phyloP scores from a whole-genome alignment of 306 rosid species.

The Senna siamea region DNA sequence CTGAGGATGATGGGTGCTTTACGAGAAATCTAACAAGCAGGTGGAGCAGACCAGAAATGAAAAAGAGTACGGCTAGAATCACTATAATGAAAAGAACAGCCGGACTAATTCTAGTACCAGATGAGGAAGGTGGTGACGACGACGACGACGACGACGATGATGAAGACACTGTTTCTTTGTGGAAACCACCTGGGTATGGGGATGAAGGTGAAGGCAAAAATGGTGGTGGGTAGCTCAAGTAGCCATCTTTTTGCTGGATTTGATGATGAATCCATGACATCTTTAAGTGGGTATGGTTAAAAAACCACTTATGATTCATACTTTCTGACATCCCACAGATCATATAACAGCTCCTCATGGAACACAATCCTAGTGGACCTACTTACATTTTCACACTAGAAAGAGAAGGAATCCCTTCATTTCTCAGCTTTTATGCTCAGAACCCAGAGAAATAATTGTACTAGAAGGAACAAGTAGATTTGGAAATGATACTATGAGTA shows the following conservation, averaged over 20 bases:
- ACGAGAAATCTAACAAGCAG: slow-evolving; percentile 79
- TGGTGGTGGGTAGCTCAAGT: slow-evolving; percentile 62
- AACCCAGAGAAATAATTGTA: slow-evolving; percentile 19
- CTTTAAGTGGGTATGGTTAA: slow-evolving; percentile 61
- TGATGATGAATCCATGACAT: slow-evolving; percentile 65
- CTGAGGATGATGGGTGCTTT: slow-evolving; percentile 72
- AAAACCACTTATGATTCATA: slow-evolving; percentile 44
- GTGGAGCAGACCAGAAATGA: slow-evolving; percentile 87
- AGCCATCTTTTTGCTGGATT: slow-evolving; percentile 62
- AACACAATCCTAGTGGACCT: slow-evolving; percentile 39
- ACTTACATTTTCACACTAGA: slow-evolving; percentile 19
- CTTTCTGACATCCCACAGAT: slow-evolving; percentile 54
- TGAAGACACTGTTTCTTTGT: slow-evolving; percentile 47
- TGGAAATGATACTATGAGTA: not conserved
- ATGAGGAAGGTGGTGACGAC: slow-evolving; percentile 48
- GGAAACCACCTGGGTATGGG: slow-evolving; percentile 48
- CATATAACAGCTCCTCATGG: slow-evolving; percentile 25
- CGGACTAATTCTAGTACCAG: slow-evolving; percentile 78
- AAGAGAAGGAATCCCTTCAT: slow-evolving; percentile 28
- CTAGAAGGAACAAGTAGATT: slow-evolving; percentile 16
- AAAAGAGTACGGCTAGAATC: slow-evolving; percentile 77
- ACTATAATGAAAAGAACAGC: slow-evolving; percentile 84
- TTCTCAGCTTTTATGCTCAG: no score
- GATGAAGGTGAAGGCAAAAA: slow-evolving; percentile 48
- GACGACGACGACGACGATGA: slow-evolving; percentile 49